phyloP scores from a whole-genome alignment of 2,329 filamentous ascomycete species.

The Penicillium psychrosexuale region DNA sequence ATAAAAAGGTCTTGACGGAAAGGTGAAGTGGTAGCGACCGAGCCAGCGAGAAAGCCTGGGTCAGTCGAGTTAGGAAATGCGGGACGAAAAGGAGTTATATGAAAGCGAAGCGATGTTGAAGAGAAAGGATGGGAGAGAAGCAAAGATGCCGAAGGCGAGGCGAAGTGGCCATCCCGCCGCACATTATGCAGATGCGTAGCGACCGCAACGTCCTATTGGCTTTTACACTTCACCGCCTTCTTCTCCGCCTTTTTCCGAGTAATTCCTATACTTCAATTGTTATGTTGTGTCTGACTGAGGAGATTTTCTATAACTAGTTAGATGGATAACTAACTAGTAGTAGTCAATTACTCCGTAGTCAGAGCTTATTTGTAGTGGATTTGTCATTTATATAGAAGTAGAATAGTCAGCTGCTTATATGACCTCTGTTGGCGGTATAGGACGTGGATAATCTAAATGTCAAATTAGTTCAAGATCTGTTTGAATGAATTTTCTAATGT shows the following conservation, averaged over 20 bases:
- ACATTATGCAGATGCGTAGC: not conserved
- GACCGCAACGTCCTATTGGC: not conserved
- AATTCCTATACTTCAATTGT: not conserved
- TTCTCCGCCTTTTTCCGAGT: not conserved
- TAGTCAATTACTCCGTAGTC: no score
- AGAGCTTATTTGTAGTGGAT: no score
- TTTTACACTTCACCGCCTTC: not conserved
- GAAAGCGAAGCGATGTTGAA: slow-evolving; percentile 13
- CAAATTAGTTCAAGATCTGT: no score
- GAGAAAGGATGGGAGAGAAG: slow-evolving; percentile 6
- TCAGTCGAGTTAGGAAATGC: slow-evolving; percentile 44
- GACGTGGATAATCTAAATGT: no score
- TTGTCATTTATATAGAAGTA: no score
- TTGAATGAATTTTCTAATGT: no score
- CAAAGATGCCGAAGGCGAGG: slow-evolving; percentile 11
- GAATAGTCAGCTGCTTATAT: no score
- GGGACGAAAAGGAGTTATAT: slow-evolving; percentile 7
- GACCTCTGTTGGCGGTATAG: no score
- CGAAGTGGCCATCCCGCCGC: slow-evolving; percentile 19
- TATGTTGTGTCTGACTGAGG: no score
- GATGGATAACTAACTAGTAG: no score
- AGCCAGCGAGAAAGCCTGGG: slow-evolving; percentile 50
- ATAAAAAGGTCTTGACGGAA: slow-evolving; percentile 55
- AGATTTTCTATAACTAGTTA: no score
- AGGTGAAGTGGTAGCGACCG: slow-evolving; percentile 48